These are phyloP conservation scores for Amaranthus tricolor DNA, from an alignment of 179 eudicot genomes.

Conservation along the genomic window DNA sequence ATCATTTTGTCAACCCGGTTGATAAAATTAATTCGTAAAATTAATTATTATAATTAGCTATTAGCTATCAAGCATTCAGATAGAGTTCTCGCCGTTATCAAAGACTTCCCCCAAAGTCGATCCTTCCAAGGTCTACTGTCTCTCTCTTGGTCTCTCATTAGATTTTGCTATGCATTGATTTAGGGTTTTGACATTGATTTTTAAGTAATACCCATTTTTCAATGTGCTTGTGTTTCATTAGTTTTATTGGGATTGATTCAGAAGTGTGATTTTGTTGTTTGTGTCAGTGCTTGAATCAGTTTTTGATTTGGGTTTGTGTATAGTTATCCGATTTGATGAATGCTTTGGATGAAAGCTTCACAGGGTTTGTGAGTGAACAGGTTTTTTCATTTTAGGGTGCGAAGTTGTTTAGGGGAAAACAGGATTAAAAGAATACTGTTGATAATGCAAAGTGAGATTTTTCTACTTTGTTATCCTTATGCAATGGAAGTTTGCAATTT, in stretches of 20 bases:
- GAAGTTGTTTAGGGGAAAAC: not conserved
- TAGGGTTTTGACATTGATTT: not conserved
- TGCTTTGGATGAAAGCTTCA: not conserved
- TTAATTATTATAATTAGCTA: no score
- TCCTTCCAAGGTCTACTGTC: conserved; percentile 69
- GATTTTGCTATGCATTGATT: not conserved
- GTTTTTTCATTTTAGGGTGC: not conserved
- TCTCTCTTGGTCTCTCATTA: not conserved
- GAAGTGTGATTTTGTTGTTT: not conserved
- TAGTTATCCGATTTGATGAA: not conserved
- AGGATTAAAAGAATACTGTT: not conserved
- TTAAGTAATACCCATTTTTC: no score
- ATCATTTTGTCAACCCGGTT: no score
- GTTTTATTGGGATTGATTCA: not conserved
- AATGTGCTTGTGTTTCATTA: not conserved
- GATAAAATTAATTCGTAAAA: no score
- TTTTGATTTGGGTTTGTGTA: not conserved
- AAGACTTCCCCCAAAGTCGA: conserved; percentile 87
- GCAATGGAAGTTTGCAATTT: no score
- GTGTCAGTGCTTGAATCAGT: not conserved
- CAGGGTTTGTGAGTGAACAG: no score
- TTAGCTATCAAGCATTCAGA: no score
- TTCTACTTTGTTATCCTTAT: no score
- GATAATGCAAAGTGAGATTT: not conserved
- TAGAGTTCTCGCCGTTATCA: conserved; percentile 73